Evolutionary conservation across 441 rosid species (phyloP).

Genomic region (Euphorbia corollata): DNA sequence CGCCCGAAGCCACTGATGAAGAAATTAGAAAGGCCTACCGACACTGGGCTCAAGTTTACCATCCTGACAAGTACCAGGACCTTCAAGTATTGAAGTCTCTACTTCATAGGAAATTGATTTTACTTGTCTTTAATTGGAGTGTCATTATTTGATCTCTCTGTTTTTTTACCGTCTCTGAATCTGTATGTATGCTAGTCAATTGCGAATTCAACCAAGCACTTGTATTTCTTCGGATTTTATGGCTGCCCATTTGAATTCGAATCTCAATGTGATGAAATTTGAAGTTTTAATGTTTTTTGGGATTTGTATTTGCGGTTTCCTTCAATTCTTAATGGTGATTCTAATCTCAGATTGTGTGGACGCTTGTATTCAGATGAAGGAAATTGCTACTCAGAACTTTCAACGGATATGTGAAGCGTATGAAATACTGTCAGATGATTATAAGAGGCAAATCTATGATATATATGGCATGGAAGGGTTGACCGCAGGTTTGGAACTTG

Average conservation of each 20-base stretch:
- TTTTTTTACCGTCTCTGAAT: neutral
- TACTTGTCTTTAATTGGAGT: neutral
- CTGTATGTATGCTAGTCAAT: neutral
- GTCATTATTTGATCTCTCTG: neutral
- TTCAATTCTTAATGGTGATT: neutral
- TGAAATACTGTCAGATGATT: constrained; percentile 75
- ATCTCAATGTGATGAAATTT: neutral
- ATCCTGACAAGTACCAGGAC: constrained; percentile 86
- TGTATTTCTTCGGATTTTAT: neutral
- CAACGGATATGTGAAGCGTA: constrained; percentile 87
- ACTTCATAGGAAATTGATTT: neutral
- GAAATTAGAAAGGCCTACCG: constrained; percentile 87
- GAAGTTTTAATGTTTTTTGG: neutral
- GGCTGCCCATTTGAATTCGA: neutral
- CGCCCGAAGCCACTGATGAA: constrained; percentile 88
- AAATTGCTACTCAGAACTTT: constrained; percentile 75
- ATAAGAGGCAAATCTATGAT: constrained; percentile 74
- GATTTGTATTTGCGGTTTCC: neutral
- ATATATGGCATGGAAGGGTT: constrained; percentile 92
- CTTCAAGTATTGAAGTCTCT: constrained; percentile 47
- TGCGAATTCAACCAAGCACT: neutral
- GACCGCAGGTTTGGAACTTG: constrained; percentile 80
- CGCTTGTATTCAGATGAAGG: constrained; percentile 61
- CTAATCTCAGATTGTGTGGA: neutral
- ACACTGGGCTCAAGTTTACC: constrained; percentile 96